phyloP scores from a whole-genome alignment of 345 rosid genomes.

The Euphorbia pulcherrima region DNA sequence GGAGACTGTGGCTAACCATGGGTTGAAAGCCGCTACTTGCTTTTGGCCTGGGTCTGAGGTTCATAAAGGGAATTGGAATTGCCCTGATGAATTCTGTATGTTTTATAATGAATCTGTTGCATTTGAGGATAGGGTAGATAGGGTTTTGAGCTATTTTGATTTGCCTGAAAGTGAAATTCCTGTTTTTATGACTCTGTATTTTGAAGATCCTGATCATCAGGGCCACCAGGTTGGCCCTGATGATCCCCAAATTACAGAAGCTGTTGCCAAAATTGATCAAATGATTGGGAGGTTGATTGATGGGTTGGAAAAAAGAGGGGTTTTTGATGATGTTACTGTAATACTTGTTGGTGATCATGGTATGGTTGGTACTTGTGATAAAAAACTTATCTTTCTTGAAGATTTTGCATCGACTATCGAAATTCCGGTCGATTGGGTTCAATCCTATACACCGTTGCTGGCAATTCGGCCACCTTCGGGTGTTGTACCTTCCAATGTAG shows the following conservation, averaged over 20 bases:
- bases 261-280: conserved; percentile 61
- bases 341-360: conserved; percentile 96
- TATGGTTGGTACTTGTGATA: conserved; percentile 93
- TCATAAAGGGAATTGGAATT: conserved; percentile 80
- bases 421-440: conserved; percentile 70
- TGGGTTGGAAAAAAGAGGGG: conserved; percentile 74
- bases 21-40: conserved; percentile 73
- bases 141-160: conserved; percentile 70
- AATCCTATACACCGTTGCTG: conserved; percentile 61
- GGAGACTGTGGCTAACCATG: conserved; percentile 87
- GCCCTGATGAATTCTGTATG: conserved; percentile 58
- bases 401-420: conserved; percentile 73
- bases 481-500: conserved; percentile 41
- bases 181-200: conserved; percentile 72
- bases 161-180: conserved; percentile 63
- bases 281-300: conserved; percentile 72
- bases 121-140: conserved; percentile 81
- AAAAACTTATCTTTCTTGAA: conserved; percentile 61
- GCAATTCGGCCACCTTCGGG: conserved; percentile 66
- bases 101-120: conserved; percentile 67
- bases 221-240: conserved; percentile 94
- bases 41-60: conserved; percentile 99
- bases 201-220: conserved; percentile 97
- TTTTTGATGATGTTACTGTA: conserved; percentile 77
- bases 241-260: conserved; percentile 77